Conservation (phyloP, 164 flowering plant genomes). For the Tinospora cordifolia region DNA sequence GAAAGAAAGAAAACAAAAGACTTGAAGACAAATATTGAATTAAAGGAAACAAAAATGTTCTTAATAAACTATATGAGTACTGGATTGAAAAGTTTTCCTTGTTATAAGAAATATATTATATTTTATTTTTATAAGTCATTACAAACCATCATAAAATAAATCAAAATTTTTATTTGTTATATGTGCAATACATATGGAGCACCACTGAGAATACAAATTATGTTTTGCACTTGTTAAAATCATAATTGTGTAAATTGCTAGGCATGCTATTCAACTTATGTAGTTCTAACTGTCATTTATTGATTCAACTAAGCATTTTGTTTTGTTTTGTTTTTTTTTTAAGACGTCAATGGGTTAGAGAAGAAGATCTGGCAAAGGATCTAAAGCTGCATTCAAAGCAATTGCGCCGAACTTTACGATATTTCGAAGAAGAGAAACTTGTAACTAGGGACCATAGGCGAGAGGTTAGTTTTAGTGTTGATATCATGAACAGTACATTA, state of each 20-base stretch:
- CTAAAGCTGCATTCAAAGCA: constrained; percentile 80
- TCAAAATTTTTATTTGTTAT: no score
- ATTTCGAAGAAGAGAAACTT: constrained; percentile 88
- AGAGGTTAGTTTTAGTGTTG: constrained; percentile 47
- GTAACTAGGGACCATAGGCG: constrained; percentile 70
- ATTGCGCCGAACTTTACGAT: constrained; percentile 70
- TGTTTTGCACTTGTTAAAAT: no score
- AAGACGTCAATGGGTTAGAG: constrained; percentile 98
- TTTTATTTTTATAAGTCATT: no score
- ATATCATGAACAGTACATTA: not conserved
- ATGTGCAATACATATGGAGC: no score
- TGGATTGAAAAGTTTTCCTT: no score
- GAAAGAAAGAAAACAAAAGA: no score
- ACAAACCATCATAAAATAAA: no score
- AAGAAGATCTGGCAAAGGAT: constrained; percentile 94
- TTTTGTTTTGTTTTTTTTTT: constrained; percentile 7
- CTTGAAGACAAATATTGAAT: no score
- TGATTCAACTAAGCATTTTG: not conserved
- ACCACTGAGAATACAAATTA: no score
- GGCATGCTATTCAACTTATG: not conserved
- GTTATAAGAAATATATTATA: no score
- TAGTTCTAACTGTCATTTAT: constrained; percentile 1
- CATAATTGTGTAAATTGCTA: not conserved
- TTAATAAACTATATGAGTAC: no score
- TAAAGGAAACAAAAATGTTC: no score